These are phyloP conservation scores for Ganoderma sp. DNA, from an alignment of 1,284 basidiomycete species.

Conservation along the genomic window DNA sequence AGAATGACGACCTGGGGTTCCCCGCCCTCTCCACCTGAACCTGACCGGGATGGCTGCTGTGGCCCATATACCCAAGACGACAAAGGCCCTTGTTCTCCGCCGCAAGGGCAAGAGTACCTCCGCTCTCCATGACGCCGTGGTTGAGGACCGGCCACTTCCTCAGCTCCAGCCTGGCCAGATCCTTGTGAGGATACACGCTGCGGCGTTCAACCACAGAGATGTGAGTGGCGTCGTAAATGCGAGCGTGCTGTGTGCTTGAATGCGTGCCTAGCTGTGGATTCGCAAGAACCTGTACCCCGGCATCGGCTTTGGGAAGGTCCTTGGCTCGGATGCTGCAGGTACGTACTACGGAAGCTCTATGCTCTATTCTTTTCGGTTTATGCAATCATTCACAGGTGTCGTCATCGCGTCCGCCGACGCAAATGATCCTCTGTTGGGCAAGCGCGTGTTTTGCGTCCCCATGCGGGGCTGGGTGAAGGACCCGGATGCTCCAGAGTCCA, in stretches of 20 bases:
- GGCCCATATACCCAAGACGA: constrained; percentile 29
- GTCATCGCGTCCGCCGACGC: constrained; percentile 62
- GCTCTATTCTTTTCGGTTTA: neutral
- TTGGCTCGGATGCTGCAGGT: constrained; percentile 82
- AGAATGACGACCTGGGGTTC: neutral
- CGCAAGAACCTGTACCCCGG: constrained; percentile 74
- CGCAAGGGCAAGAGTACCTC: constrained; percentile 46
- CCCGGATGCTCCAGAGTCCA: constrained; percentile 62
- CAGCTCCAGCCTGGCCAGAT: constrained; percentile 61
- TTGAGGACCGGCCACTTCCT: constrained; percentile 56
- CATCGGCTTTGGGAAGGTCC: constrained; percentile 61
- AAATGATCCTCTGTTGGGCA: constrained; percentile 62
- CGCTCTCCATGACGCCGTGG: constrained; percentile 56
- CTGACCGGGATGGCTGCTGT: constrained; percentile 16
- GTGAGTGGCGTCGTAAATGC: constrained; percentile 48
- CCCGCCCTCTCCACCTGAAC: neutral
- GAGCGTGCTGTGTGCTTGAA: too few relatives aligned
- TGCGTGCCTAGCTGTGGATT: constrained; percentile 66
- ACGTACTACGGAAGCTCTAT: constrained; percentile 27
- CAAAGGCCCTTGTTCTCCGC: constrained; percentile 50
- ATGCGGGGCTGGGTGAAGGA: constrained; percentile 77
- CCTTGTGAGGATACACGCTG: constrained; percentile 70
- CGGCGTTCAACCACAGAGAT: constrained; percentile 82
- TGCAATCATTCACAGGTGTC: constrained; percentile 50
- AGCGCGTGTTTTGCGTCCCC: constrained; percentile 77